Evolutionary conservation across 768 basidiomycete genomes (phyloP), one percentile per base, ranked within the genome.

Genomic region (Boletus fagicola): DNA sequence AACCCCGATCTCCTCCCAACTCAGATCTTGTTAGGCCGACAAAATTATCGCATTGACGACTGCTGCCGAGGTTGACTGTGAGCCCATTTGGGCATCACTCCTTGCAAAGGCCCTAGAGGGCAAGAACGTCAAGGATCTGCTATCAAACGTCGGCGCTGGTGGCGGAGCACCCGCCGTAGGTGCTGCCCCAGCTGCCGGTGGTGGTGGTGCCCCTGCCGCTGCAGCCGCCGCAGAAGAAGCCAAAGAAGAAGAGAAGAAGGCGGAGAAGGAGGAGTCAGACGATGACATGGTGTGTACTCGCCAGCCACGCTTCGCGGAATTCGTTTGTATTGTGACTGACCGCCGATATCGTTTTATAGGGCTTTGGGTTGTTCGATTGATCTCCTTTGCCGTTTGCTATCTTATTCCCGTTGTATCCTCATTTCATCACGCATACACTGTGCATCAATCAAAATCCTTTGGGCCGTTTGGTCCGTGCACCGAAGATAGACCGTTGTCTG

Each of bases 41-140:
- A 98, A 97, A 81, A 91, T 99, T 72, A 58, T 79, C 67, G 79
- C 93, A n/a, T 74, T 98, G 72, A 92, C 90, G 66, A 74, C 72
- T 55, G 95, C 92, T 53, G 97, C 96, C 53, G 77, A 78, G 56
- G 80, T 93, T 62, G 94, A 97, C 26, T 69, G 97, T 58, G 97
- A 98, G 77, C 83, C 95, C 56, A 98, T 99, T 80, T 98, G 97
- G 97, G 94, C 94, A 57, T 77, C 88, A 15, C 89, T 99, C 68
- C 92, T 99, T 71, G 91, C 96, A 61, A 98, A 97, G 76, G 96
- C 97, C 36, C 87, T 99, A 53, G 94, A 96, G 77, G 96, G 95
- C 69, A 97, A 96, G 83, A 86, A 98, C 79, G 84, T 99, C 69
- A 98, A 93, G 78, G 94, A 95, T 45, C 82, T 98, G 52, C 84